Evolutionary conservation across 768 basidiomycete species (phyloP).

Genomic region (Amanita pseudoporphyria): DNA sequence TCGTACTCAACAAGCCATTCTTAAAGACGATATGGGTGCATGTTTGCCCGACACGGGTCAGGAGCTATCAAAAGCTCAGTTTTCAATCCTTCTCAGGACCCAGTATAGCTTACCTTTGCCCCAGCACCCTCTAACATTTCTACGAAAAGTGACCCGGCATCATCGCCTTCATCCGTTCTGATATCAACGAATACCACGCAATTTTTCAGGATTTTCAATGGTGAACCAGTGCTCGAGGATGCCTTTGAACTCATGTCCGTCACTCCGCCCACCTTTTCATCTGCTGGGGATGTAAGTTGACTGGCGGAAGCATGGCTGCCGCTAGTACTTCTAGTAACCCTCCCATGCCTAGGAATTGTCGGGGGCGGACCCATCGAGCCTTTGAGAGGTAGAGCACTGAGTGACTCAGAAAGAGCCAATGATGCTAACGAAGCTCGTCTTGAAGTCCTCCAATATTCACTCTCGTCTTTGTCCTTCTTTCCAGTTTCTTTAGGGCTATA

Average conservation of each 20-base stretch:
- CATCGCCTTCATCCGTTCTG: conserved; percentile 72
- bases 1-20: conserved; percentile 67
- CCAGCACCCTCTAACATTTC: conserved; percentile 78
- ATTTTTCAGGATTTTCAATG: conserved; percentile 50
- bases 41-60: conserved; percentile 55
- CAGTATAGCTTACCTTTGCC: conserved; percentile 52
- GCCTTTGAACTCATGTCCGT: conserved; percentile 17
- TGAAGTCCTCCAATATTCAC: conserved; percentile 21
- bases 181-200: conserved; percentile 86
- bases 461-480: conserved; percentile 23
- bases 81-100: neutral
- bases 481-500: neutral
- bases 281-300: conserved; percentile 12
- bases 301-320: conserved; percentile 25
- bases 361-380: conserved; percentile 40
- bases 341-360: conserved; percentile 25
- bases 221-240: conserved; percentile 8
- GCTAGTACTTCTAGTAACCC: conserved; percentile 29
- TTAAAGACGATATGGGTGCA: conserved; percentile 86
- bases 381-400: conserved; percentile 35
- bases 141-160: conserved; percentile 71
- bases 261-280: conserved; percentile 24
- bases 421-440: conserved; percentile 50
- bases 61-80: conserved; percentile 29
- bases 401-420: conserved; percentile 52